Conservation (phyloP, 805 yeast species). For the Wickerhamiella spandovensis region DNA sequence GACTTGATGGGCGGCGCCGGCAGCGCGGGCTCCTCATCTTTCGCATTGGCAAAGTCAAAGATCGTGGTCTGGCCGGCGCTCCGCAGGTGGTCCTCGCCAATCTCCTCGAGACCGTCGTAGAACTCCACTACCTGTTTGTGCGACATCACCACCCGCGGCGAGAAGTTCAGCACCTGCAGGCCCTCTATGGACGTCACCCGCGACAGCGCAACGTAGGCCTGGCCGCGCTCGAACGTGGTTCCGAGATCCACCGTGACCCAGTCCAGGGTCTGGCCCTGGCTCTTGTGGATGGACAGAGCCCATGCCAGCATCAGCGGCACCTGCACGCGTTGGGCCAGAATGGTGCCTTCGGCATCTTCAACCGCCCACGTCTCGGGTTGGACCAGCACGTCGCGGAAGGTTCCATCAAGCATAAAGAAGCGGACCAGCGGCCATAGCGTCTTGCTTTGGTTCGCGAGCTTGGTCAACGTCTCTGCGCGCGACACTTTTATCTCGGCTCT, state of each 20-base stretch:
- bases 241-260: conserved; percentile 65
- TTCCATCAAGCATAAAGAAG: conserved; percentile 58
- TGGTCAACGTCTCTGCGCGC: conserved; percentile 7
- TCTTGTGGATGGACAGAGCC: conserved; percentile 91
- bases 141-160: conserved; percentile 47
- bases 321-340: conserved; percentile 62
- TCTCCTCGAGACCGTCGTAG: conserved; percentile 28
- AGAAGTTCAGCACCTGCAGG: conserved; percentile 66
- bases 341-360: conserved; percentile 57
- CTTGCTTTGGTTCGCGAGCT: background rate
- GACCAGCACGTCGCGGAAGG: conserved; percentile 60
- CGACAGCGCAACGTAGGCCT: conserved; percentile 89
- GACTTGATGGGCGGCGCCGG: background rate
- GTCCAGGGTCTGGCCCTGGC: conserved; percentile 85
- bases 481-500: conserved; percentile 6
- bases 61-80: conserved; percentile 4
- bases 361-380: conserved; percentile 73
- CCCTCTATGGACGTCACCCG: conserved; percentile 79
- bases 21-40: background rate
- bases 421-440: conserved; percentile 56
- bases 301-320: conserved; percentile 87
- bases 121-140: conserved; percentile 60
- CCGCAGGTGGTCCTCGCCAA: conserved; percentile 6
- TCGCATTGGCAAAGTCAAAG: background rate
- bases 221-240: conserved; percentile 78